Conservation (phyloP, 108 stramenopile genomes). For the Cyclotella kingstonii region DNA sequence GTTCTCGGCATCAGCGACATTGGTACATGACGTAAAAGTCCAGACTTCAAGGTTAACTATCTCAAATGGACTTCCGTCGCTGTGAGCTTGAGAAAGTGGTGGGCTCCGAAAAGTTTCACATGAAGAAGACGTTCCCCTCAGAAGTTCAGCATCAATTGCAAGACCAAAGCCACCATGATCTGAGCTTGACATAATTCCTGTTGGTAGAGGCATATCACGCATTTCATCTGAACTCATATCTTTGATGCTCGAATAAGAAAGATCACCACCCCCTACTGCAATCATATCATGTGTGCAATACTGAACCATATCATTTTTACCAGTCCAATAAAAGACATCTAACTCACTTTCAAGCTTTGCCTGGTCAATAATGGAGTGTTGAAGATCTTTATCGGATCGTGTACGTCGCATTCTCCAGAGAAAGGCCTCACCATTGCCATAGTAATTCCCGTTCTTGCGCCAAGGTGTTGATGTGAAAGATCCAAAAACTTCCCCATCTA, state of each 20-base stretch:
- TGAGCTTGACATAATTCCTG: slow-evolving; percentile 1
- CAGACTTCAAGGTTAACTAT: slow-evolving; percentile 75
- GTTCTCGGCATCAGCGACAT: slow-evolving; percentile 55
- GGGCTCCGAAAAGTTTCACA: slow-evolving; percentile 71
- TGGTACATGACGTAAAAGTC: slow-evolving; percentile 73
- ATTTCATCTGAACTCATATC: slow-evolving; percentile 17
- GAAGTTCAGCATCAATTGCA: slow-evolving; percentile 61
- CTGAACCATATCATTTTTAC: slow-evolving; percentile 56
- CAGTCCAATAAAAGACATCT: slow-evolving; percentile 67
- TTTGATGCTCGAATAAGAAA: slow-evolving; percentile 9
- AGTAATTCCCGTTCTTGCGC: slow-evolving; percentile 61
- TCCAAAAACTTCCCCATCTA: slow-evolving; percentile 80
- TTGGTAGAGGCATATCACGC: slow-evolving; percentile 28
- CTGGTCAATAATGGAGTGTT: slow-evolving; percentile 63
- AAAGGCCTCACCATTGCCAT: slow-evolving; percentile 67
- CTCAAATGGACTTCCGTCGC: slow-evolving; percentile 58
- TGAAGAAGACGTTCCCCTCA: slow-evolving; percentile 67
- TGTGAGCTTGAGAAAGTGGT: slow-evolving; percentile 38
- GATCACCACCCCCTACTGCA: slow-evolving; percentile 59
- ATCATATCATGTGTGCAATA: slow-evolving; percentile 61
- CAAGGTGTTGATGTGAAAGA: slow-evolving; percentile 61
- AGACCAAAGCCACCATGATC: slow-evolving; percentile 73
- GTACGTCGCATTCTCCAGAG: slow-evolving; percentile 71
- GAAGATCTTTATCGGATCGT: slow-evolving; percentile 49
- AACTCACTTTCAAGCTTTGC: slow-evolving; percentile 72